Evolutionary conservation across 257 asterid genomes (phyloP).

Genomic region (Nyctanthes arbortristis): DNA sequence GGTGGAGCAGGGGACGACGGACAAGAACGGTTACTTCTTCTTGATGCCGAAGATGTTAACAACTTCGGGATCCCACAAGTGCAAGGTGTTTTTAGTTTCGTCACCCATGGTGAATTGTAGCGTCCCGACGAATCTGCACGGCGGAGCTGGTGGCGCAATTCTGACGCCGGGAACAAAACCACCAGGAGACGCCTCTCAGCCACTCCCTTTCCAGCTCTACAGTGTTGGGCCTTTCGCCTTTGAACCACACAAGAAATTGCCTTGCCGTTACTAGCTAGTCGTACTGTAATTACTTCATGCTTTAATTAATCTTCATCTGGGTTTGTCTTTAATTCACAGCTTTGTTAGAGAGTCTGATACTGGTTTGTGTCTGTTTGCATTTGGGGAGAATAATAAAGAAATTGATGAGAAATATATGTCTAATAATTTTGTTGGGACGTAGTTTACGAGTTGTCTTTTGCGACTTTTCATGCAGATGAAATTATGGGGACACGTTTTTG

Average conservation of each 20-base stretch:
- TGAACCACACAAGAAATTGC: conserved; percentile 47
- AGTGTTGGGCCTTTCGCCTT: conserved; percentile 77
- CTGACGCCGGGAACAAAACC: conserved; percentile 22
- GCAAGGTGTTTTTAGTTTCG: conserved; percentile 51
- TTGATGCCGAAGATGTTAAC: conserved; percentile 47
- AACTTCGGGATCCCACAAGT: conserved; percentile 44
- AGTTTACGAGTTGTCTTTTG: too few relatives aligned
- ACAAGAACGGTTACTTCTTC: conserved; percentile 59
- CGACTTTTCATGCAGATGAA: background rate
- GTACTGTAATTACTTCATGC: background rate
- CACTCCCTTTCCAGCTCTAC: conserved; percentile 38
- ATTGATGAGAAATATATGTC: too few relatives aligned
- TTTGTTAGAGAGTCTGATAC: background rate
- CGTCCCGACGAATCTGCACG: conserved; percentile 53
- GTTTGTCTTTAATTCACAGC: conserved; percentile 9
- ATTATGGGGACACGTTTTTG: conserved; percentile 10
- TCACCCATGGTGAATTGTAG: conserved; percentile 48
- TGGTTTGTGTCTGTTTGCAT: background rate
- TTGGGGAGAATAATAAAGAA: conserved; percentile 24
- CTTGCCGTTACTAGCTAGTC: conserved; percentile 40
- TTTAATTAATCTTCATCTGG: background rate
- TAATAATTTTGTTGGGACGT: too few relatives aligned
- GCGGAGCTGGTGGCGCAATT: conserved; percentile 55
- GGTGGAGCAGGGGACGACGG: conserved; percentile 35
- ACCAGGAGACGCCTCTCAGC: conserved; percentile 2